Evolutionary conservation across 164 flowering plant genomes (phyloP).

Genomic region (Berberis thunbergii): DNA sequence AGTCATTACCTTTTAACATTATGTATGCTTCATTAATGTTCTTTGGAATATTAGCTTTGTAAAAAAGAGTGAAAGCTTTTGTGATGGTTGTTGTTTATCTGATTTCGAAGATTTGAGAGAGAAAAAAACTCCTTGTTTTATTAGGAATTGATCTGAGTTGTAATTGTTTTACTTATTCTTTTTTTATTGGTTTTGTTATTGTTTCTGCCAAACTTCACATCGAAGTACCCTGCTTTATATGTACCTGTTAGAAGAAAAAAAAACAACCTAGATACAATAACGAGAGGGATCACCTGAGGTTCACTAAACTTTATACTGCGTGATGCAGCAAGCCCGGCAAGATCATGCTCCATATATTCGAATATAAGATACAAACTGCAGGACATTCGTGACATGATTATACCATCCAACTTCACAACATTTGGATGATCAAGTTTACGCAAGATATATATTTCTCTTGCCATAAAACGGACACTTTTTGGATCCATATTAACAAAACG

Average conservation of each 20-base stretch:
- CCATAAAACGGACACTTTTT: constrained; percentile 26
- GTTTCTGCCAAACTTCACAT: no score
- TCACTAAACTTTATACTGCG: constrained; percentile 52
- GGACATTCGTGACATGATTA: constrained; percentile 73
- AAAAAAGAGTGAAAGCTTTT: no score
- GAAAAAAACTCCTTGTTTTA: no score
- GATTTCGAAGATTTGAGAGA: no score
- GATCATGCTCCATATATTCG: constrained; percentile 79
- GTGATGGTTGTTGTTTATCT: no score
- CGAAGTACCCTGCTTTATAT: no score
- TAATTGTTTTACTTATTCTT: no score
- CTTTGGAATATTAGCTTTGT: no score
- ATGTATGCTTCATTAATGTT: no score
- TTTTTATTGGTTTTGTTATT: no score
- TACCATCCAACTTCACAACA: constrained; percentile 6
- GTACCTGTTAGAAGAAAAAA: not conserved
- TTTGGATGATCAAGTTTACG: constrained; percentile 60
- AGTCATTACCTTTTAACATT: no score
- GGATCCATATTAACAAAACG: constrained; percentile 71
- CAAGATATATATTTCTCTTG: constrained; percentile 59
- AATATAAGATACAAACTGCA: constrained; percentile 66
- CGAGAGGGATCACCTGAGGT: constrained; percentile 42
- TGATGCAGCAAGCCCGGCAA: constrained; percentile 61
- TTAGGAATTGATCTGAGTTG: no score
- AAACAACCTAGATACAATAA: not conserved